Percentiles rank a stretch among this genome's conserved stretches.
These are phyloP conservation scores for Pythium periplocum DNA, from an alignment of 352 stramenopile species.

Conservation along the genomic window DNA sequence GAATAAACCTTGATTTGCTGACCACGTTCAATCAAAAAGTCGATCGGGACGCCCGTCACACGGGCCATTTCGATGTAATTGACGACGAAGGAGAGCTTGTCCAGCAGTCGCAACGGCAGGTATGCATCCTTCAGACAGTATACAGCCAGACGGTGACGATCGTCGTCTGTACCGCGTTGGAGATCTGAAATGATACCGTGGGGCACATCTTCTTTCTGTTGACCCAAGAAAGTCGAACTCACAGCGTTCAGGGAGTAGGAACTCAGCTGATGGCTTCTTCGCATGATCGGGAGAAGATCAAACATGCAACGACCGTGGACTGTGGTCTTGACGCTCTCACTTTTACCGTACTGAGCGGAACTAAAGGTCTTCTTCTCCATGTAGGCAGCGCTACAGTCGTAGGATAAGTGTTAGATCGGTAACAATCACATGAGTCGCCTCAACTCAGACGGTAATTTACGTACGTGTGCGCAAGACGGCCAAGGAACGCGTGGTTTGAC, in stretches of 20 bases:
- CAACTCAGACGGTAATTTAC: conserved; percentile 6
- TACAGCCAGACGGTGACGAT: conserved; percentile 96
- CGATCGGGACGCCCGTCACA: conserved; percentile 97
- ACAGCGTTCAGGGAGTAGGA: conserved; percentile 99
- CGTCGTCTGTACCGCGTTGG: conserved; percentile 94
- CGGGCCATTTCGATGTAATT: conserved; percentile 99
- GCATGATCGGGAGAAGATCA: conserved; percentile 99
- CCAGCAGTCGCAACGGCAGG: conserved; percentile 94
- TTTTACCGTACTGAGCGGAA: conserved; percentile 96
- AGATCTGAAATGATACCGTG: conserved; percentile 97
- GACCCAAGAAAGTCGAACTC: conserved; percentile 95
- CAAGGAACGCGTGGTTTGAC: conserved; percentile 69
- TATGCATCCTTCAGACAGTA: conserved; percentile 99
- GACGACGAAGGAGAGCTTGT: conserved; percentile 98
- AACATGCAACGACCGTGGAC: conserved; percentile 98
- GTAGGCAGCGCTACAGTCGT: conserved; percentile 31
- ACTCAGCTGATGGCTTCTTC: conserved; percentile 98
- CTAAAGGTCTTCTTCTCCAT: conserved; percentile 99
- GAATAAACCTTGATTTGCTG: conserved; percentile 99
- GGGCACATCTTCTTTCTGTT: conserved; percentile 99
- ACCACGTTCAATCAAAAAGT: conserved; percentile 96
- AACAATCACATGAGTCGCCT: background rate
- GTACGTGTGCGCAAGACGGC: conserved; percentile 84
- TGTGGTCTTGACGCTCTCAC: conserved; percentile 97
- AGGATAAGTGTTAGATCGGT: conserved; percentile 2